Percentiles rank a stretch among this genome's conserved stretches.
Evolutionary conservation across 1,139 yeast species (phyloP).

Genomic region (Starmera stellimalicola): DNA sequence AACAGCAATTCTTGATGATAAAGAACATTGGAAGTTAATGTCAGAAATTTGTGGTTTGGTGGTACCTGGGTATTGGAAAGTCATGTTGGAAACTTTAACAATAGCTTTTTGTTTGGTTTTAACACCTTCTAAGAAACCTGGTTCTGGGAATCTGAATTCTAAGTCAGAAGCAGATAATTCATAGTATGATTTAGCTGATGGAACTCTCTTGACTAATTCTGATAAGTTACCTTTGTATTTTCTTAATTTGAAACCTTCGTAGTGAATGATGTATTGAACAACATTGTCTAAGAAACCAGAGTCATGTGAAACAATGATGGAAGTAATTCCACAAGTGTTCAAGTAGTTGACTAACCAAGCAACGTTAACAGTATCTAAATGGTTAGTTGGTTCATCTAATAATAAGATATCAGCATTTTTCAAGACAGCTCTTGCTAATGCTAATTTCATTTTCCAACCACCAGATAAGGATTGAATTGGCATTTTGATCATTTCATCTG

Average conservation of each 20-base stretch:
- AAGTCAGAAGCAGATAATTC: conserved; percentile 97
- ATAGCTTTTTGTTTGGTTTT: conserved; percentile 99
- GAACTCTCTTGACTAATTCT: conserved; percentile 97
- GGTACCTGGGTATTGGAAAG: conserved; percentile 99
- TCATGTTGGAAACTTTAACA: conserved; percentile 92
- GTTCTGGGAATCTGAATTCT: conserved; percentile 97
- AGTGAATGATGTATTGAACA: conserved; percentile 96
- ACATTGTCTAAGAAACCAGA: conserved; percentile 98
- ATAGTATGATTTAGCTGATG: conserved; percentile 97
- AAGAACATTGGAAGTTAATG: conserved; percentile 96
- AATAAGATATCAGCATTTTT: conserved; percentile 96
- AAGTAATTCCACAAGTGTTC: conserved; percentile 95
- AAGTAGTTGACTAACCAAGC: conserved; percentile 99
- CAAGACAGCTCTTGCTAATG: conserved; percentile 98
- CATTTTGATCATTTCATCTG: conserved; percentile 84
- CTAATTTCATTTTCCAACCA: conserved; percentile 99
- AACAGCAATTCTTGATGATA: conserved; percentile 99
- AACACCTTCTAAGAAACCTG: conserved; percentile 99
- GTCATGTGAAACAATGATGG: conserved; percentile 98
- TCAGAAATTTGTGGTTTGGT: conserved; percentile 84
- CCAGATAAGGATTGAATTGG: conserved; percentile 96
- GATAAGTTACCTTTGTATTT: conserved; percentile 99
- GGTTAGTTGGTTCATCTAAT: conserved; percentile 99
- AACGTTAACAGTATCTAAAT: conserved; percentile 97
- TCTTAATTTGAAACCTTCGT: conserved; percentile 99